A percentile compares a stretch with the other conserved stretches of the same genome.
phyloP scores from a whole-genome alignment of 2,329 filamentous ascomycete species.

The Cladosporium oxysporum region DNA sequence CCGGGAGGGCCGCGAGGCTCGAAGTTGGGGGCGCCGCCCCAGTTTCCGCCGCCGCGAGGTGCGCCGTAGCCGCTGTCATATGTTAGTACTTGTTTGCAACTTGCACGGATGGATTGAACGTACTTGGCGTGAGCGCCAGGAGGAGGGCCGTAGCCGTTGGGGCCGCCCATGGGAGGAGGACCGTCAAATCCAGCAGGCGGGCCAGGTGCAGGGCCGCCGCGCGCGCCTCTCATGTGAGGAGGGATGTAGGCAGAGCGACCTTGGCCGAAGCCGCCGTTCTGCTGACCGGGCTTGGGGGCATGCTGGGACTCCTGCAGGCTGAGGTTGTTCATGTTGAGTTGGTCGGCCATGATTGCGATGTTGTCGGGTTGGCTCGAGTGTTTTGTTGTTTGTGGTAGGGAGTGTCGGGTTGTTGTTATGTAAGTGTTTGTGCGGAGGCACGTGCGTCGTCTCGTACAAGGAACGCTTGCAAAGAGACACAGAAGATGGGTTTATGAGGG shows the following conservation, averaged over 20 bases:
- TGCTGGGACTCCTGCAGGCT: conserved; percentile 68
- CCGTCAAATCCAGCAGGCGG: conserved; percentile 58
- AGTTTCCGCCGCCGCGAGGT: conserved; percentile 44
- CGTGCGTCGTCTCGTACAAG: conserved; percentile 21
- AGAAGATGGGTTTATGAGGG: conserved; percentile 5
- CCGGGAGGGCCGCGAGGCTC: conserved; percentile 45
- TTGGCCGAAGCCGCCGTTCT: conserved; percentile 48
- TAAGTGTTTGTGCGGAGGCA: conserved; percentile 17
- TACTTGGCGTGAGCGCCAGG: conserved; percentile 57
- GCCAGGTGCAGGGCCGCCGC: conserved; percentile 42
- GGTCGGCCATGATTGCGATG: conserved; percentile 65
- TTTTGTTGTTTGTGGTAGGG: conserved; percentile 10
- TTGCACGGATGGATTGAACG: conserved; percentile 40
- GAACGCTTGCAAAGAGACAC: conserved; percentile 23
- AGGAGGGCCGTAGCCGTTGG: conserved; percentile 67
- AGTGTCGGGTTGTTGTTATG: conserved; percentile 12
- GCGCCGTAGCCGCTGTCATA: conserved; percentile 51
- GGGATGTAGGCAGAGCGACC: conserved; percentile 76
- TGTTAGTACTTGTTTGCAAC: conserved; percentile 25
- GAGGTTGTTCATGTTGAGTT: conserved; percentile 79
- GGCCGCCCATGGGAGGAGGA: conserved; percentile 44
- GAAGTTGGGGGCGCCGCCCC: conserved; percentile 59
- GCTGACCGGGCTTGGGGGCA: conserved; percentile 44
- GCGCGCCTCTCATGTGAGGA: conserved; percentile 70
- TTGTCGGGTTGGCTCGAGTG: background rate